A percentile compares a stretch with the other conserved stretches of the same genome.
These are phyloP conservation scores for Penicillium sp. DNA, from an alignment of 2,329 filamentous ascomycete genomes.

Conservation along the genomic window DNA sequence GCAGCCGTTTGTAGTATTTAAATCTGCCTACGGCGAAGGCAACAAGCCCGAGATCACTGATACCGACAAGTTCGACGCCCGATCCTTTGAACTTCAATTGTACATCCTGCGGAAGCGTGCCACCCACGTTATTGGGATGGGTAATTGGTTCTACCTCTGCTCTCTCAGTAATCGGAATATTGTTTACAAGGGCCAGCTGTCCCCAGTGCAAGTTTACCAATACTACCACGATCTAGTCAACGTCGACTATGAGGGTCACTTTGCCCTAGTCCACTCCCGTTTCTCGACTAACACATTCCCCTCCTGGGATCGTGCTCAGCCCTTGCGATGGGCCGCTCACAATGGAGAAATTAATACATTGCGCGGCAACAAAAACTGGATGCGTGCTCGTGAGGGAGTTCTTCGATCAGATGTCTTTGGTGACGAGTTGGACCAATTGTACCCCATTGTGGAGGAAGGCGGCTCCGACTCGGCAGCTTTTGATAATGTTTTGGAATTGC, in stretches of 20 bases:
- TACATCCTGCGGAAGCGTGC: conserved; percentile 93
- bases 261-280: conserved; percentile 92
- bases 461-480: conserved; percentile 97
- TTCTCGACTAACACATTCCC: conserved; percentile 99
- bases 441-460: conserved; percentile 93
- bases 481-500: conserved; percentile 90
- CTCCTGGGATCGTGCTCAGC: conserved; percentile 96
- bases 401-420: conserved; percentile 92
- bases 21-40: conserved; percentile 79
- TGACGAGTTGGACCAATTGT: conserved; percentile 84
- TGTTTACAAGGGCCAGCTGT: conserved; percentile 96
- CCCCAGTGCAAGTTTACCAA: conserved; percentile 92
- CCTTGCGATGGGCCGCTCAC: conserved; percentile 93
- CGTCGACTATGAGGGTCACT: conserved; percentile 95
- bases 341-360: conserved; percentile 99
- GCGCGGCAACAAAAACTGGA: conserved; percentile 99
- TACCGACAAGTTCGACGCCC: conserved; percentile 76
- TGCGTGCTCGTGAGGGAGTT: conserved; percentile 93
- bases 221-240: conserved; percentile 98
- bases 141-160: conserved; percentile 99
- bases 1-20: conserved; percentile 90
- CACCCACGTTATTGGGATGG: conserved; percentile 88
- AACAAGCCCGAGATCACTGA: conserved; percentile 77
- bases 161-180: conserved; percentile 98
- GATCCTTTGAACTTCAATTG: conserved; percentile 86